These are phyloP conservation scores for Trypanosoma brucei DNA, from an alignment of 208 protist genomes.

Conservation along the genomic window DNA sequence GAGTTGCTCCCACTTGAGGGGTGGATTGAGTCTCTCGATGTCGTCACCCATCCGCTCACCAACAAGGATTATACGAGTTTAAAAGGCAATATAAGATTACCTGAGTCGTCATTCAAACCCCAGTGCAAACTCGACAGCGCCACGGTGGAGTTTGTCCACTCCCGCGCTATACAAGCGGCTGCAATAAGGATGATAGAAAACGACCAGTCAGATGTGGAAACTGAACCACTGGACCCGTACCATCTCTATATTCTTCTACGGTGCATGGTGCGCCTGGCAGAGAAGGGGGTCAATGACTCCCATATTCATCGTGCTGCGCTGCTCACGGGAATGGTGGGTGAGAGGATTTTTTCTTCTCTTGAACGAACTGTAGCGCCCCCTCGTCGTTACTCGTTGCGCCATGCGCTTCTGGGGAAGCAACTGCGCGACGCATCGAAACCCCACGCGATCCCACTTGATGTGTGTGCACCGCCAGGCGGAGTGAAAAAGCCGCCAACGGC, in stretches of 20 bases:
- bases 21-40: conserved; percentile 20
- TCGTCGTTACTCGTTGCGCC: conserved; percentile 1
- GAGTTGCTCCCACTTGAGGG: conserved; percentile 1
- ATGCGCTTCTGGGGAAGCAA: conserved; percentile 6
- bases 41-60: conserved; percentile 26
- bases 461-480: conserved; percentile 30
- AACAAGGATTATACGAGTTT: not conserved
- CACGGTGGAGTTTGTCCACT: not conserved
- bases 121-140: too few species aligned
- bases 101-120: not conserved
- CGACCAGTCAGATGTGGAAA: not conserved
- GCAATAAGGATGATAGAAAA: conserved; percentile 7
- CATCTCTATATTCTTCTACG: conserved; percentile 10
- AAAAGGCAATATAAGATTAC: not conserved
- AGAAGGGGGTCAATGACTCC: conserved; percentile 2
- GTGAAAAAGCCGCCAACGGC: conserved; percentile 37
- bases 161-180: not conserved
- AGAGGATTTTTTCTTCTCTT: conserved; percentile 4
- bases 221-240: conserved; percentile 14
- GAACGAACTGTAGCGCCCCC: conserved; percentile 12
- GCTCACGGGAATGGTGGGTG: conserved; percentile 5
- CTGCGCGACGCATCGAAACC: not conserved
- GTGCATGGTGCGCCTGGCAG: not conserved
- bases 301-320: conserved; percentile 6
- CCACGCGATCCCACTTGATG: conserved; percentile 27